Conservation (phyloP, 331 rosid species). For the Rosa hybrid region DNA sequence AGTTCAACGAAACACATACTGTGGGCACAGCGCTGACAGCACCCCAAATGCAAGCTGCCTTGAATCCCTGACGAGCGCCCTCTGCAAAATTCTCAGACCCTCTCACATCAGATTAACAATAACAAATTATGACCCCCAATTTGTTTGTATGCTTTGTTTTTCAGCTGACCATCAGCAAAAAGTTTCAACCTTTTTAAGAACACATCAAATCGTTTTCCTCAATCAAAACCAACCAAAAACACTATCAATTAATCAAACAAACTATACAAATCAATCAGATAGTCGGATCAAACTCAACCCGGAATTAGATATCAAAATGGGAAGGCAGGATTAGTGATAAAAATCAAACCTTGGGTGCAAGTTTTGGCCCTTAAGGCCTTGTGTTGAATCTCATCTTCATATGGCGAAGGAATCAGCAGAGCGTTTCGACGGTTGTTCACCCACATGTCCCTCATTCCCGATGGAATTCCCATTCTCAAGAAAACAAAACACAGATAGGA, state of each 20-base stretch:
- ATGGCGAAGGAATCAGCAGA: constrained; percentile 62
- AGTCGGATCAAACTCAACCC: not conserved
- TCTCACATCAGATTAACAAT: not conserved
- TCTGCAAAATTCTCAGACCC: constrained; percentile 46
- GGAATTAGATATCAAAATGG: not conserved
- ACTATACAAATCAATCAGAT: not conserved
- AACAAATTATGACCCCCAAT: not conserved
- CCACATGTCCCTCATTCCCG: constrained; percentile 63
- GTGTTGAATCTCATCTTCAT: constrained; percentile 47
- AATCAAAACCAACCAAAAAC: not conserved
- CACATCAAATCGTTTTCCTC: not conserved
- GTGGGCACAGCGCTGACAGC: constrained; percentile 79
- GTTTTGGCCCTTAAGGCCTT: constrained; percentile 34
- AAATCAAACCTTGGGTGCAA: constrained; percentile 58
- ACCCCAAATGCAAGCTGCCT: constrained; percentile 53
- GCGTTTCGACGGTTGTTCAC: constrained; percentile 34
- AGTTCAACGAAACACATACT: constrained; percentile 39
- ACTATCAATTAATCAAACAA: not conserved
- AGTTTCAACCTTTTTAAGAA: not conserved
- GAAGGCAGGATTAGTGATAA: not conserved
- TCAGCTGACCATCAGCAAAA: not conserved
- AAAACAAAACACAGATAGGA: not conserved
- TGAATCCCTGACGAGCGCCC: constrained; percentile 78
- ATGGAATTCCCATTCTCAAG: constrained; percentile 61
- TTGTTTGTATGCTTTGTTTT: not conserved